Conservation (phyloP, 306 rosid genomes). For the peach (Prunus persica) region DNA sequence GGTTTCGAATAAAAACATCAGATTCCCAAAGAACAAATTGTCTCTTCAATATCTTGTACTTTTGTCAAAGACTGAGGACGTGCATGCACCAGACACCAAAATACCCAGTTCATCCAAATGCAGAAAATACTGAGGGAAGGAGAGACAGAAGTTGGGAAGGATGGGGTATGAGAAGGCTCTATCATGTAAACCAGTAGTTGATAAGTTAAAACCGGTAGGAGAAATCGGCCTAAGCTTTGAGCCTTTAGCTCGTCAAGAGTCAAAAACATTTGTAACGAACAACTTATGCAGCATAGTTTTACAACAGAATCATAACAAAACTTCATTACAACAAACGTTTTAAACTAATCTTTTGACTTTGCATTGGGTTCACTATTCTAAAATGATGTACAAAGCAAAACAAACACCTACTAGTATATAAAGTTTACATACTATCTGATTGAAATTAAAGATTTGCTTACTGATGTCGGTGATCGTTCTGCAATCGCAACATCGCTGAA, state of each 20-base stretch:
- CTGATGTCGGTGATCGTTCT: conserved; percentile 16
- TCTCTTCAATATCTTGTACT: too few species aligned
- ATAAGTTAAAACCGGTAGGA: too few species aligned
- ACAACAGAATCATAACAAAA: not conserved
- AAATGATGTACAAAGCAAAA: not conserved
- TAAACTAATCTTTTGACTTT: not conserved
- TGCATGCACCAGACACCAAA: too few species aligned
- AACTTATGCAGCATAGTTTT: not conserved
- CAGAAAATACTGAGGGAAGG: too few species aligned
- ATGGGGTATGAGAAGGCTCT: too few species aligned
- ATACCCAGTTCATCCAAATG: too few species aligned
- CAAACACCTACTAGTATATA: not conserved
- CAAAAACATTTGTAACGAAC: not conserved
- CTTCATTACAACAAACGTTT: not conserved
- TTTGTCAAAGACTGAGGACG: too few species aligned
- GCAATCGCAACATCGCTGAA: conserved; percentile 46
- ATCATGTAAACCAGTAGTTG: too few species aligned
- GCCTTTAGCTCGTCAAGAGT: not conserved
- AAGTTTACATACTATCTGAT: not conserved
- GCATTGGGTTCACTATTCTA: not conserved
- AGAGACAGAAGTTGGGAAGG: too few species aligned
- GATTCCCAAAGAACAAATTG: too few species aligned
- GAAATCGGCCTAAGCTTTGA: not conserved
- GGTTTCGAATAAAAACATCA: too few species aligned
- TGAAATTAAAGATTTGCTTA: conserved; percentile 6